Percentiles rank a stretch among this genome's conserved stretches.
Evolutionary conservation across 768 basidiomycete genomes (phyloP).

Genomic region (Gyrodon lividus): DNA sequence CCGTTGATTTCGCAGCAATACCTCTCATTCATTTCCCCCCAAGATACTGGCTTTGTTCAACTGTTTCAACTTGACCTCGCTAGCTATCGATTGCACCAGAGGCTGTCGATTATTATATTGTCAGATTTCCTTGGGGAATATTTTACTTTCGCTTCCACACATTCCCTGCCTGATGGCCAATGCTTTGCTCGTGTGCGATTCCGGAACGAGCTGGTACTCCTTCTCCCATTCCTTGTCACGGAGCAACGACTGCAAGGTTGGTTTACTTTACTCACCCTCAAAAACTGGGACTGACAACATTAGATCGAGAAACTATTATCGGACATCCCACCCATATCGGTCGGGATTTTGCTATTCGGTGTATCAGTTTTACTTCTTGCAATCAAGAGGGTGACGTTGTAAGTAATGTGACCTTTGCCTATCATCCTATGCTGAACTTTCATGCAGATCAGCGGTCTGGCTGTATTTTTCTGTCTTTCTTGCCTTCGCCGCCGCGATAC

Average conservation of each 20-base stretch:
- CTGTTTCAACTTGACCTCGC: not conserved
- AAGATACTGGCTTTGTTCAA: not conserved
- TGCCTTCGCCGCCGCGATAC: conserved; percentile 58
- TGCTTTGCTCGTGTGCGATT: conserved; percentile 12
- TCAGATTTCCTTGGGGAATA: conserved; percentile 12
- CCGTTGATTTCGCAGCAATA: conserved; percentile 9
- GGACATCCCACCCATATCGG: conserved; percentile 66
- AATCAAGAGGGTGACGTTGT: conserved; percentile 53
- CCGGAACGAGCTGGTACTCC: conserved; percentile 16
- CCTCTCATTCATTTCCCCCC: conserved; percentile 1
- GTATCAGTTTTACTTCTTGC: conserved; percentile 55
- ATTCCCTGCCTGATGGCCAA: conserved; percentile 19
- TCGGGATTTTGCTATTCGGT: conserved; percentile 64
- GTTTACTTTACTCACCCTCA: conserved; percentile 21
- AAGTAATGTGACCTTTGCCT: conserved; percentile 22
- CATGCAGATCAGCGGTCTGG: conserved; percentile 43
- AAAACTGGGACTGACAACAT: conserved; percentile 6
- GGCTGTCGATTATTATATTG: not conserved
- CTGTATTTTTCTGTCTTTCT: conserved; percentile 58
- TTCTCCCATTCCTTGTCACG: conserved; percentile 34
- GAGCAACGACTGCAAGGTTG: conserved; percentile 44
- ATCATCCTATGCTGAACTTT: conserved; percentile 4
- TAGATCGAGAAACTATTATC: conserved; percentile 58
- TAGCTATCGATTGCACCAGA: conserved; percentile 6
- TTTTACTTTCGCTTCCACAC: conserved; percentile 12